A percentile compares a stretch with the other conserved stretches of the same genome.
These are phyloP conservation scores for Marchantia polymorpha DNA, from an alignment of 225 moss, liverwort and hornwort species.

Conservation along the genomic window DNA sequence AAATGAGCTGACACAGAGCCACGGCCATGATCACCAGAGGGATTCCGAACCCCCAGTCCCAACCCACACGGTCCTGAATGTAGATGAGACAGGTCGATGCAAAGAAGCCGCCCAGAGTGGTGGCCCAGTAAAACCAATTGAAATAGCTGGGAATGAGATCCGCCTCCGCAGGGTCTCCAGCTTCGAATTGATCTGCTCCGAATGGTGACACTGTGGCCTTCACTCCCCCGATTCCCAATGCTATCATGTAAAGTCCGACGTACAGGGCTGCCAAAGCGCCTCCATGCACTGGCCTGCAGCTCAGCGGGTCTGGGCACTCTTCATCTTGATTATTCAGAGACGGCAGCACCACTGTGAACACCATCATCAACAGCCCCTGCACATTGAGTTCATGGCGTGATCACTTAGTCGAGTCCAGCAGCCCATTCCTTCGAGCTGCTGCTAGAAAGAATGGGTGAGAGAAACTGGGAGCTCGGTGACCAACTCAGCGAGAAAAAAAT, in stretches of 20 bases:
- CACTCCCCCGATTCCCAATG: conserved; percentile 43
- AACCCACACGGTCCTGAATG: conserved; percentile 36
- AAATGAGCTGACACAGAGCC: background rate
- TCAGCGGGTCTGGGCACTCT: conserved; percentile 3
- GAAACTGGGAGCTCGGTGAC: too few species aligned
- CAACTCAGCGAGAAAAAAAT: too few species aligned
- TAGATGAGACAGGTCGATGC: conserved; percentile 38
- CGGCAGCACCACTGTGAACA: conserved; percentile 13
- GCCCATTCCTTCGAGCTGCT: too few species aligned
- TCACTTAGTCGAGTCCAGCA: background rate
- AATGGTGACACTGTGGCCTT: conserved; percentile 45
- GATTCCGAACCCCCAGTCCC: conserved; percentile 45
- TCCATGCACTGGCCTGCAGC: conserved; percentile 9
- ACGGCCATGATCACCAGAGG: conserved; percentile 26
- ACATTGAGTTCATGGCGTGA: background rate
- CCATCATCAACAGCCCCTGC: conserved; percentile 10
- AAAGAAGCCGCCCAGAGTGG: conserved; percentile 31
- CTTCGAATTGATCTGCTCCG: conserved; percentile 37
- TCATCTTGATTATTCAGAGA: conserved; percentile 5
- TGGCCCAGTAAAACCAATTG: conserved; percentile 55
- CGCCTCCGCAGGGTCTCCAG: conserved; percentile 18
- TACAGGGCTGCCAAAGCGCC: conserved; percentile 29
- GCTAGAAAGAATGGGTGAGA: too few species aligned
- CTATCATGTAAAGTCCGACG: conserved; percentile 39
- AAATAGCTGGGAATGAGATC: conserved; percentile 43